Base-by-base conservation (phyloP, 495 filamentous ascomycete species). In the Letharia columbiana region DNA sequence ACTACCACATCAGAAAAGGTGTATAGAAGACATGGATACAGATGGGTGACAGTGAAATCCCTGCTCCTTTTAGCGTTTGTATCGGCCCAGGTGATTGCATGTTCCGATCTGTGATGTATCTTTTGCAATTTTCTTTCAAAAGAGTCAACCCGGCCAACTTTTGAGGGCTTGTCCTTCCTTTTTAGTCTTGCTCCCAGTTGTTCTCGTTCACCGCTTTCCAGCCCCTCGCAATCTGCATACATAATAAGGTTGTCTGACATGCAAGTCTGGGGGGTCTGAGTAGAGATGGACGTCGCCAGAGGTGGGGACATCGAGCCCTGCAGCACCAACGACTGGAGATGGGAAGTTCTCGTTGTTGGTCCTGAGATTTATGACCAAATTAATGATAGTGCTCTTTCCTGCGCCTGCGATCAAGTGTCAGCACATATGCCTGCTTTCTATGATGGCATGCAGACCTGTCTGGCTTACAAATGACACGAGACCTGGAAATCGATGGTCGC, bases 11-110 rank as follows among this genome's bases (percentile, higher is more conserved):
- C 58, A 18, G 67, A 68, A 31, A 66, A 68, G 12, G 67, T 68
- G 8, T 68, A 66, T n/a, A 86, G 77, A 23, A 85, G 73, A 28
- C 82, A 72, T 28, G 83, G 83, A 69, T 84, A 86, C 0, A 85
- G 69, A 15, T 80, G 65, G 13, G 73, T 77, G 13, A 85, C 83
- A 1, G 70, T 70, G 60, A 67, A 77, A 56, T 77, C 67, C 20
- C 67, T 56, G 40, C 50, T 66, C 23, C 63, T 33, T 39, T 68
- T 68, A 3, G 2, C 67, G 9, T 44, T 60, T 13, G 61, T 68
- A 7, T 60, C 39, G 1, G 68, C 68, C 65, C 65, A 70, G 0
- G 37, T 60, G 28, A 69, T 60, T 12, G 67, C 61, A 37, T 65
- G 20, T 18, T 64, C 62, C 0, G 63, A 65, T 1, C 66, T 65